Conservation (phyloP, 768 basidiomycete genomes). For the Cystobasidium tubakii region DNA sequence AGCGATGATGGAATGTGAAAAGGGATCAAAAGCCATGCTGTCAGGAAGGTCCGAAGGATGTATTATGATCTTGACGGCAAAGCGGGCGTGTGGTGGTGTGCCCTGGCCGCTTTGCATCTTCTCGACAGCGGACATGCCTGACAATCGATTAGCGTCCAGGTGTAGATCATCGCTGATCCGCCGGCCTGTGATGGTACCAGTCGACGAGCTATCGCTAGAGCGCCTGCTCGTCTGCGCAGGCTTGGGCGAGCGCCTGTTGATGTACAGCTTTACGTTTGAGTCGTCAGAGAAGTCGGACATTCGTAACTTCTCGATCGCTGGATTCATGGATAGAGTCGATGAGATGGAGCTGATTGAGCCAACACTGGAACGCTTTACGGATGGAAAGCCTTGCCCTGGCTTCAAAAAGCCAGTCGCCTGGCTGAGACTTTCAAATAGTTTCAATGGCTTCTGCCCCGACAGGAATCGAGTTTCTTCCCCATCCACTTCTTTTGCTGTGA, state of each 20-base stretch:
- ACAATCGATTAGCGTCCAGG: constrained; percentile 13
- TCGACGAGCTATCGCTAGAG: constrained; percentile 1
- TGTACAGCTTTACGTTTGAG: constrained; percentile 90
- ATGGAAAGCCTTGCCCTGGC: constrained; percentile 54
- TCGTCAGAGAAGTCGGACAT: constrained; percentile 99
- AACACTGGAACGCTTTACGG: constrained; percentile 85
- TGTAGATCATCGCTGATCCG: constrained; percentile 5
- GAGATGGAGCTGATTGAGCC: constrained; percentile 90
- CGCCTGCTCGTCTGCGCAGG: background rate
- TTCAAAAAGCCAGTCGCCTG: constrained; percentile 56
- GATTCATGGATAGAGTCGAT: constrained; percentile 80
- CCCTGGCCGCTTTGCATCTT: background rate
- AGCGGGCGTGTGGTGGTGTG: constrained; percentile 70
- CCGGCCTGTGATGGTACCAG: background rate
- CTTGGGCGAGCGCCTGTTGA: constrained; percentile 54
- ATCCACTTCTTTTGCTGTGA: constrained; percentile 88
- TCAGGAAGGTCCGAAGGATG: constrained; percentile 88
- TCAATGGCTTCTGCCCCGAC: constrained; percentile 72
- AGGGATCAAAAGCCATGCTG: constrained; percentile 86
- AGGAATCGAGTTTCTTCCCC: constrained; percentile 65
- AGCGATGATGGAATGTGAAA: constrained; percentile 89
- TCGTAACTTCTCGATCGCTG: constrained; percentile 83
- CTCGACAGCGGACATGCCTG: background rate
- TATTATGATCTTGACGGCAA: constrained; percentile 78
- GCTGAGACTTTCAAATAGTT: constrained; percentile 77